Percentiles rank a stretch among this genome's conserved stretches.
phyloP scores from a whole-genome alignment of 2,329 filamentous ascomycete genomes.

The Xylariaceae sp. region DNA sequence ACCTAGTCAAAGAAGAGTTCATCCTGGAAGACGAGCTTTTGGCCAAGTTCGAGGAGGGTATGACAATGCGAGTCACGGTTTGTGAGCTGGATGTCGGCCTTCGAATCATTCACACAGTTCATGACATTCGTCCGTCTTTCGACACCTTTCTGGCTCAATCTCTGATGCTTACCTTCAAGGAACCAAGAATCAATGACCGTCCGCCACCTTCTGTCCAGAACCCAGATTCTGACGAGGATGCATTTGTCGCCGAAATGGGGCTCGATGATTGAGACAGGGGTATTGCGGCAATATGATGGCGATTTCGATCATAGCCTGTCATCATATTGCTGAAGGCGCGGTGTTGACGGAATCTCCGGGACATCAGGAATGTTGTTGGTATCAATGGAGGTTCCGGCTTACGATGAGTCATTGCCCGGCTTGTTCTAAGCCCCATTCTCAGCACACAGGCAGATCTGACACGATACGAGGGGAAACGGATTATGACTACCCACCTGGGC shows the following conservation, averaged over 20 bases:
- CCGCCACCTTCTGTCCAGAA: slow-evolving; percentile 43
- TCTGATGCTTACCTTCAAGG: slow-evolving; percentile 63
- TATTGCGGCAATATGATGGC: too few relatives aligned
- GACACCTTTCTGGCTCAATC: slow-evolving; percentile 65
- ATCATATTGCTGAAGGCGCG: too few relatives aligned
- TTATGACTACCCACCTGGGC: too few relatives aligned
- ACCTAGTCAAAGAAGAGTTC: slow-evolving; percentile 41
- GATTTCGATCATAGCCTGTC: too few relatives aligned
- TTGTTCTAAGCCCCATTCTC: too few relatives aligned
- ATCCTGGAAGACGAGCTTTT: slow-evolving; percentile 62
- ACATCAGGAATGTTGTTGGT: too few relatives aligned
- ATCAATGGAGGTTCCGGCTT: too few relatives aligned
- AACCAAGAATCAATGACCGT: slow-evolving; percentile 44
- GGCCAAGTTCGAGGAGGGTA: slow-evolving; percentile 55
- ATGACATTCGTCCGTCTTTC: slow-evolving; percentile 56
- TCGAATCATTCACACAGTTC: slow-evolving; percentile 59
- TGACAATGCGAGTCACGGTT: slow-evolving; percentile 56
- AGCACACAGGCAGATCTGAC: too few relatives aligned
- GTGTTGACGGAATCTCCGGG: too few relatives aligned
- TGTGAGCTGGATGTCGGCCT: slow-evolving; percentile 53
- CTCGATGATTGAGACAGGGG: slow-evolving; percentile 5
- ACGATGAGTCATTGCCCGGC: too few relatives aligned
- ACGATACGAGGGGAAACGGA: too few relatives aligned
- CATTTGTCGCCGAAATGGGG: slow-evolving; percentile 4
- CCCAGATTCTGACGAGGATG: slow-evolving; percentile 29